phyloP scores from a whole-genome alignment of 805 yeast species.

The Starmera pachycereana region DNA sequence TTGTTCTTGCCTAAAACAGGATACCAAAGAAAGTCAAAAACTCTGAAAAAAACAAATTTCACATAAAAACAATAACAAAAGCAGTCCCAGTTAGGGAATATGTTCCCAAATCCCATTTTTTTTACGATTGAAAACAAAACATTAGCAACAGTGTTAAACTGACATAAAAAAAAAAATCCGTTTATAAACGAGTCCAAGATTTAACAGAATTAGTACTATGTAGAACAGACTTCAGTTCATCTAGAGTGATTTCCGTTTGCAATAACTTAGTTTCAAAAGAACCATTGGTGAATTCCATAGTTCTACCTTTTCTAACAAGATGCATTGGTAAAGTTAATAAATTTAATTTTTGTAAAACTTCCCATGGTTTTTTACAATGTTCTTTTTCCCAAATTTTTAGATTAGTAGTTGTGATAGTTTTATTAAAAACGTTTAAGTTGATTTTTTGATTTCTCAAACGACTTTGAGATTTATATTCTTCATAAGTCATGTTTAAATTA shows the following conservation, averaged over 20 bases:
- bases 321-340: slow-evolving; percentile 10
- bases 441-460: slow-evolving; percentile 31
- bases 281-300: slow-evolving; percentile 8
- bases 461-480: slow-evolving; percentile 58
- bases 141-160: neutral
- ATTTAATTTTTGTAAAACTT: slow-evolving; percentile 30
- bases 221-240: slow-evolving; percentile 14
- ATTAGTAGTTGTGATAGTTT: slow-evolving; percentile 22
- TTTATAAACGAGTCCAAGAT: slow-evolving; percentile 17
- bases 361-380: slow-evolving; percentile 68
- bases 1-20: no score
- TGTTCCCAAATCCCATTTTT: no score
- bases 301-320: slow-evolving; percentile 1
- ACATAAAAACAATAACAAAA: no score
- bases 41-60: no score
- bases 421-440: slow-evolving; percentile 24
- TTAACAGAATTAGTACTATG: slow-evolving; percentile 9
- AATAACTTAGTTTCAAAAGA: slow-evolving; percentile 16
- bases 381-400: slow-evolving; percentile 50
- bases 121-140: neutral
- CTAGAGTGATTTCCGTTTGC: slow-evolving; percentile 17
- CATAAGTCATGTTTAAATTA: slow-evolving; percentile 67
- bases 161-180: neutral
- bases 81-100: no score
- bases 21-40: no score